These are phyloP conservation scores for Suhomyces prunicola DNA, from an alignment of 805 yeast species.

Conservation along the genomic window DNA sequence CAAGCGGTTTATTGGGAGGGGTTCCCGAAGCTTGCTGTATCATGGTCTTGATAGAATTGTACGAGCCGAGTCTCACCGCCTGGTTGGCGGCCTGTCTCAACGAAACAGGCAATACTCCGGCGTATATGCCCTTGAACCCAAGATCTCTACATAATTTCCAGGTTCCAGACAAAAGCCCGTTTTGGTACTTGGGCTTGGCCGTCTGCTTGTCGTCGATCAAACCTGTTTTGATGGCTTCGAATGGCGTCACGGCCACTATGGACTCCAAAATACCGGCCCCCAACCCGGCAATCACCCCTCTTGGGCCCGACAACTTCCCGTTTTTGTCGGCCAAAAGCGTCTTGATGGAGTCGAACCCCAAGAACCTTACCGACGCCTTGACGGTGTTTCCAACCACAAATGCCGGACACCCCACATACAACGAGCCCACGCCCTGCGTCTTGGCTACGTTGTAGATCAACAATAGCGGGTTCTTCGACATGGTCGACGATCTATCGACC, in stretches of 20 bases:
- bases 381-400: conserved; percentile 94
- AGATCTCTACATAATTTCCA: conserved; percentile 65
- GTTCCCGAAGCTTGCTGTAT: conserved; percentile 68
- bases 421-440: conserved; percentile 71
- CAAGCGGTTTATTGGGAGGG: conserved; percentile 69
- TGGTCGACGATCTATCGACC: conserved; percentile 58
- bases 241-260: conserved; percentile 92
- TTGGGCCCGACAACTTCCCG: conserved; percentile 83
- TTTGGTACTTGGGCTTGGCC: conserved; percentile 71
- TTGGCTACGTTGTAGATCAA: conserved; percentile 72
- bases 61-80: conserved; percentile 91
- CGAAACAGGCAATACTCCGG: conserved; percentile 90
- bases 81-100: conserved; percentile 94
- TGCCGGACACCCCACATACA: conserved; percentile 96
- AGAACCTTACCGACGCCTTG: conserved; percentile 91
- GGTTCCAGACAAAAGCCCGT: conserved; percentile 60
- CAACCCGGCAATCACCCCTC: conserved; percentile 95
- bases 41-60: conserved; percentile 78
- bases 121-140: conserved; percentile 80
- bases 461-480: conserved; percentile 80
- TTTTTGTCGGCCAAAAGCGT: conserved; percentile 70
- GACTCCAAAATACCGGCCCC: conserved; percentile 96
- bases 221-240: conserved; percentile 94
- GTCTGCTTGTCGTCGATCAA: conserved; percentile 89
- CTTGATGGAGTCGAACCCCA: conserved; percentile 89